Evolutionary conservation across 768 basidiomycete genomes (phyloP).

Genomic region (Lactarius trivialis): DNA sequence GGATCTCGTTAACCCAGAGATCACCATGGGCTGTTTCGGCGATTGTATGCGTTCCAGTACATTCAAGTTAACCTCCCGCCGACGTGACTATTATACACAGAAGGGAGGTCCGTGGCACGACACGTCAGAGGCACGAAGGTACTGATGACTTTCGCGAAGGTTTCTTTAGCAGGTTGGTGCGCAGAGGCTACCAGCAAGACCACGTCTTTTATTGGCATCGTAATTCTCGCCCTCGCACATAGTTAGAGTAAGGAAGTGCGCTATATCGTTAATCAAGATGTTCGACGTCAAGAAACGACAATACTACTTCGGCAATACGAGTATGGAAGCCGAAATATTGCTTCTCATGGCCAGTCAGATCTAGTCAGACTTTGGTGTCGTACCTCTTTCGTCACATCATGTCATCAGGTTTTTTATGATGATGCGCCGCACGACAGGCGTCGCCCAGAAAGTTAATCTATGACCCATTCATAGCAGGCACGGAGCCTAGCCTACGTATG

Average conservation of each 20-base stretch:
- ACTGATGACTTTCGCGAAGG: conserved; percentile 64
- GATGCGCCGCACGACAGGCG: conserved; percentile 43
- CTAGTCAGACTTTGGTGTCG: conserved; percentile 82
- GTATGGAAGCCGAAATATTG: conserved; percentile 96
- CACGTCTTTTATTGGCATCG: background rate
- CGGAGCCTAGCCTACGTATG: conserved; percentile 86
- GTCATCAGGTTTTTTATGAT: background rate
- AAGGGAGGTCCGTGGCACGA: conserved; percentile 44
- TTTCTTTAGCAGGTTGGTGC: conserved; percentile 85
- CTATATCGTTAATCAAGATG: conserved; percentile 54
- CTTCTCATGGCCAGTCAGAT: conserved; percentile 94
- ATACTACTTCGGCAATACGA: conserved; percentile 94
- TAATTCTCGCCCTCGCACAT: conserved; percentile 16
- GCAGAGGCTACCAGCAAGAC: conserved; percentile 26
- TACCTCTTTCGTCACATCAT: background rate
- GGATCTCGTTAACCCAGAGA: conserved; percentile 71
- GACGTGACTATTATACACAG: conserved; percentile 28
- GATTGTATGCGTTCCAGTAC: conserved; percentile 54
- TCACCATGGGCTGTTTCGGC: conserved; percentile 71
- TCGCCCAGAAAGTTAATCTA: conserved; percentile 87
- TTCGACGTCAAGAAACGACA: conserved; percentile 87
- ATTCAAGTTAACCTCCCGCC: background rate
- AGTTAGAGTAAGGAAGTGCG: conserved; percentile 60
- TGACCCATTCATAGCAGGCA: conserved; percentile 94
- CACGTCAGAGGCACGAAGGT: conserved; percentile 46